Conservation (phyloP, 331 rosid genomes). For the Pyracantha coccinea region DNA sequence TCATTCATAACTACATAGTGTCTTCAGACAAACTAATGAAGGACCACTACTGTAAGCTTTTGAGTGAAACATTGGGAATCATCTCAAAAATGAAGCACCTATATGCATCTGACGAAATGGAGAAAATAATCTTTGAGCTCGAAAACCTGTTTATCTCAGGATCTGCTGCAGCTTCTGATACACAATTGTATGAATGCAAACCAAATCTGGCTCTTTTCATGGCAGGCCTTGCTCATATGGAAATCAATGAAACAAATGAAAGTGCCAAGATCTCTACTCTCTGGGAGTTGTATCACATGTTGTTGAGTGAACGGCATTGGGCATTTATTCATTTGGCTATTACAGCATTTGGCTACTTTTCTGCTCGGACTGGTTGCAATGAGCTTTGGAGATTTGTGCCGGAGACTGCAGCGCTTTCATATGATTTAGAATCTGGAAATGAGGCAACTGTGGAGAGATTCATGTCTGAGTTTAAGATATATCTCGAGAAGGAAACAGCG, state of each 20-base stretch:
- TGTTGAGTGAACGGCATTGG: constrained; percentile 81
- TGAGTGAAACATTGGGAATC: constrained; percentile 65
- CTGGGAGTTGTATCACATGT: constrained; percentile 62
- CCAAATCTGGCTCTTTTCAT: constrained; percentile 74
- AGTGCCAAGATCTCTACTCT: constrained; percentile 47
- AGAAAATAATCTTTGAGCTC: constrained; percentile 51
- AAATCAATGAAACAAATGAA: constrained; percentile 45
- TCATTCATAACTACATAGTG: constrained; percentile 37
- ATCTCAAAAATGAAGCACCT: constrained; percentile 47
- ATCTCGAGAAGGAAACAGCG: constrained; percentile 67
- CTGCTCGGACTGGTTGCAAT: constrained; percentile 49
- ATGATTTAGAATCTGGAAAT: constrained; percentile 46
- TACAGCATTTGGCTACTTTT: constrained; percentile 69
- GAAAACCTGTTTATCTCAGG: constrained; percentile 61
- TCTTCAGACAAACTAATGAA: constrained; percentile 41
- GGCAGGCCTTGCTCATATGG: constrained; percentile 55
- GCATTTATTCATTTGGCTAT: constrained; percentile 68
- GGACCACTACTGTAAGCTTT: constrained; percentile 46
- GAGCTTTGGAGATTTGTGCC: constrained; percentile 87
- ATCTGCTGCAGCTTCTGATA: constrained; percentile 31
- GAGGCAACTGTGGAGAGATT: constrained; percentile 47
- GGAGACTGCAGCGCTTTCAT: constrained; percentile 72
- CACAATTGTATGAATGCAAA: constrained; percentile 53
- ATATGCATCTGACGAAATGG: constrained; percentile 49
- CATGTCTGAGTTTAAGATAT: constrained; percentile 49